Conservation (phyloP, 179 eudicot species). For the Beta lomatogona region DNA sequence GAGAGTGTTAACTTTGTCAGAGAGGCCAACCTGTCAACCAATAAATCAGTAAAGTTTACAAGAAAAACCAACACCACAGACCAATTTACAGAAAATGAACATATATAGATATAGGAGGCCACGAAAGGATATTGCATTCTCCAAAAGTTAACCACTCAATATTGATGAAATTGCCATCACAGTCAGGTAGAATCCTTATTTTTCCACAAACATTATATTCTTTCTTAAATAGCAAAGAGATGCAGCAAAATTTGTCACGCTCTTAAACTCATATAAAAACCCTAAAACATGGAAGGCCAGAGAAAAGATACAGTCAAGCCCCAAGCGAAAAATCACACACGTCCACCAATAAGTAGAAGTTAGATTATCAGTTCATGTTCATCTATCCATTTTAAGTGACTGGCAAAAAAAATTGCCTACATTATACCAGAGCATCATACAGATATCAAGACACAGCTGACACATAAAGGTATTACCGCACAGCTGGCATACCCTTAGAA, state of each 20-base stretch:
- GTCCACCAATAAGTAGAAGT: neutral
- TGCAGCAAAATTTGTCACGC: neutral
- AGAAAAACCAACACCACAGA: neutral
- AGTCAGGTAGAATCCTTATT: neutral
- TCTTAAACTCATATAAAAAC: neutral
- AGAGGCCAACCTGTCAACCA: constrained; percentile 80
- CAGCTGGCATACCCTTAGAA: neutral
- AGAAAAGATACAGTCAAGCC: neutral
- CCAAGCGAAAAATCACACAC: neutral
- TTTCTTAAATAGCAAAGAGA: neutral
- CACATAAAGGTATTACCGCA: neutral
- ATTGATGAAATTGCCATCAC: neutral
- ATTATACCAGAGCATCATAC: neutral
- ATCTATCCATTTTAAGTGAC: neutral
- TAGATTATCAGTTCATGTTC: neutral
- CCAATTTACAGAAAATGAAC: neutral
- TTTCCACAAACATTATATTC: neutral
- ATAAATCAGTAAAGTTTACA: constrained; percentile 13
- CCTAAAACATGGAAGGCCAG: neutral
- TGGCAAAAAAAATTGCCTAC: neutral
- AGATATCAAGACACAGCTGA: neutral
- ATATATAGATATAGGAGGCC: neutral
- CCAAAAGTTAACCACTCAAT: neutral
- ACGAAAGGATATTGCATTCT: neutral
- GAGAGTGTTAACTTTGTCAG: constrained; percentile 77